Evolutionary conservation across 306 rosid species (phyloP), one percentile per base, ranked within the genome.

Genomic region (Pterocarpus santalinus): DNA sequence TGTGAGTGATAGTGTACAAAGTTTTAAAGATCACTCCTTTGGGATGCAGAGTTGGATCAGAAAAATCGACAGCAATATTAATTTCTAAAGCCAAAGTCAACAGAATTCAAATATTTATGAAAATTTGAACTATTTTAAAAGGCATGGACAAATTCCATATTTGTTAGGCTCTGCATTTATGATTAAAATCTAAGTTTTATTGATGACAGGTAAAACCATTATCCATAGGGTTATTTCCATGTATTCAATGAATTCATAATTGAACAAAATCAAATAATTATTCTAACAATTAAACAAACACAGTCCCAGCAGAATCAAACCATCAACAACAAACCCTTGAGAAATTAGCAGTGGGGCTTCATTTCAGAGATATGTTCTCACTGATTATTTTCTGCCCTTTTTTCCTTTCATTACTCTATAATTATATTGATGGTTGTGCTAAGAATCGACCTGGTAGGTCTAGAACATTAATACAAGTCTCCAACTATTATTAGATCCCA

Each of bases 281-380:
- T 38, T 56, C 22, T 57, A 38, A 38, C 65, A 51, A 75, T 43
- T 69, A 52, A 58, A 72, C 44, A 66, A 30, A 65, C 7, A 30
- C 36, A 17, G 33, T 70, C 73, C 72, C 83, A 71, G 41, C 32
- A 72, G 47, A 72, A 60, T 28, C 14, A 71, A 58, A 77, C 60
- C 60, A 60, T 58, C 77, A 67, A 77, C 72, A 17, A 13, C 58
- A 66, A 64, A 67, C 72, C 41, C 67, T 85, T 46, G 15, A 69
- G 46, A 81, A 32, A 73, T 28, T 67, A 30, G 56, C 71, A 47
- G 78, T 63, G 38, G 7, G 36, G 78, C 67, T 76, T 58, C 76
- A 57, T 41, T 49, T 68, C 61, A 80, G 38, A 77, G 63, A 60
- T 34, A 64, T 56, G 63, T 6, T 78, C 64, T 78, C 46, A 44